Evolutionary conservation across 2,329 filamentous ascomycete genomes (phyloP), one percentile per base, ranked within the genome.

Genomic region (Cladosporium oxysporum): DNA sequence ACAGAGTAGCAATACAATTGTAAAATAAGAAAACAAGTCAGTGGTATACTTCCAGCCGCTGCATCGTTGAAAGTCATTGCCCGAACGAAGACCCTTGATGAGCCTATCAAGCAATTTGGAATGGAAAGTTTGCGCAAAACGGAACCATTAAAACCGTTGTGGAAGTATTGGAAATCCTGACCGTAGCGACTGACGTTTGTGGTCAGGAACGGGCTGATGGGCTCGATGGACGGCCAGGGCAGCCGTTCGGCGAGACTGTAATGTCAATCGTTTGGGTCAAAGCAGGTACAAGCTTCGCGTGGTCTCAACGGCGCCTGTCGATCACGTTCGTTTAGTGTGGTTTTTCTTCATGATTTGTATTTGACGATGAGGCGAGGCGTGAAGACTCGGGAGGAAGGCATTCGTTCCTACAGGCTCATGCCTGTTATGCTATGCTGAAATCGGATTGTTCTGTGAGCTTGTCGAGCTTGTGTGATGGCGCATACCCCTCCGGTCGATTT

Each of bases 281-380:
- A 55, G 52, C 52, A 55, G 29, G 14, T 18, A 55, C 52, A 55
- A 55, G 52, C 52, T 55, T 55, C 52, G 28, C n/a, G 8, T 47
- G 41, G 41, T 21, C 14, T 21, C n/a, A 47, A 47, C 41, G 41
- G n/a, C 41, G 41, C n/a, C 8, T 21, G 41, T 21, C 41, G 41
- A 47, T 47, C 41, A 11, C 41, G 8, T 4, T 23, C n/a, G n/a
- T 47, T 33, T 55, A 55, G 52, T 55, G 52, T n/a, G 29, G 14
- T 4, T 33, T 31, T 16, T 55, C 52, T 55, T 55, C 26, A 29
- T 33, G 52, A 55, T 55, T 55, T 55, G 52, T 55, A 33, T 55
- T 33, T 55, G n/a, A 29, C 7, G n/a, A 11, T 12, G 8, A 47
- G 41, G 41, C 41, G 18, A 47, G 41, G 2, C 2, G n/a, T 47